phyloP scores from a whole-genome alignment of 2,329 filamentous ascomycete genomes.

The Hymenoscyphus linearis region DNA sequence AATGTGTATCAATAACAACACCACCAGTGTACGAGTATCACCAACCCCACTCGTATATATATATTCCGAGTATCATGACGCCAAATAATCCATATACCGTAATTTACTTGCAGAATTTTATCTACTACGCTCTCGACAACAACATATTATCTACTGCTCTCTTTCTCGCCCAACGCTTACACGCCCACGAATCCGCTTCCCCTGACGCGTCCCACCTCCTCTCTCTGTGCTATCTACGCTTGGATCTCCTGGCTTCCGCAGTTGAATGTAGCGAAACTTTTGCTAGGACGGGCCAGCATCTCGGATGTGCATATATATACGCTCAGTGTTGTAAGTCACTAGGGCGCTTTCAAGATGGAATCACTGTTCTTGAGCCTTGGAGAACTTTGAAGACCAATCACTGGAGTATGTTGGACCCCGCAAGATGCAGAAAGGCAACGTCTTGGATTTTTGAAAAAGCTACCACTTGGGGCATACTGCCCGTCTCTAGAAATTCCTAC shows the following conservation, averaged over 20 bases:
- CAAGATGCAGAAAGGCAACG: too few relatives aligned
- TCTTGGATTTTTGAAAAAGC: too few relatives aligned
- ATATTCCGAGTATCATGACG: too few relatives aligned
- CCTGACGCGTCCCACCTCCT: neutral
- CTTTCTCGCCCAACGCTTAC: neutral
- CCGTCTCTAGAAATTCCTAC: too few relatives aligned
- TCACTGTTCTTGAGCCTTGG: slow-evolving; percentile 1
- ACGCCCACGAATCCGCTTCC: neutral
- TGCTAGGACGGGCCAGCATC: slow-evolving; percentile 2
- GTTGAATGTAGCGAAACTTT: slow-evolving; percentile 1
- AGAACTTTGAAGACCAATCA: neutral
- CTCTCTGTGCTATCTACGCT: slow-evolving; percentile 4
- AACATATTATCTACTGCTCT: neutral
- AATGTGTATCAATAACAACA: too few relatives aligned
- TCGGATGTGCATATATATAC: slow-evolving; percentile 3
- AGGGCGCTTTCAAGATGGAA: neutral
- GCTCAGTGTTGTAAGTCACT: neutral
- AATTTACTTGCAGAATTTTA: too few relatives aligned
- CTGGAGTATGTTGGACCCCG: slow-evolving; percentile 4
- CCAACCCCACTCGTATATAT: too few relatives aligned
- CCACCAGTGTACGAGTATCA: too few relatives aligned
- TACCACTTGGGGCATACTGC: too few relatives aligned
- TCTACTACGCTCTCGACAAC: slow-evolving; percentile 2
- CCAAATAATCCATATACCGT: too few relatives aligned
- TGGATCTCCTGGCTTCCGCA: neutral